Evolutionary conservation across 257 asterid species (phyloP).

Genomic region (Leptodermis oblonga): DNA sequence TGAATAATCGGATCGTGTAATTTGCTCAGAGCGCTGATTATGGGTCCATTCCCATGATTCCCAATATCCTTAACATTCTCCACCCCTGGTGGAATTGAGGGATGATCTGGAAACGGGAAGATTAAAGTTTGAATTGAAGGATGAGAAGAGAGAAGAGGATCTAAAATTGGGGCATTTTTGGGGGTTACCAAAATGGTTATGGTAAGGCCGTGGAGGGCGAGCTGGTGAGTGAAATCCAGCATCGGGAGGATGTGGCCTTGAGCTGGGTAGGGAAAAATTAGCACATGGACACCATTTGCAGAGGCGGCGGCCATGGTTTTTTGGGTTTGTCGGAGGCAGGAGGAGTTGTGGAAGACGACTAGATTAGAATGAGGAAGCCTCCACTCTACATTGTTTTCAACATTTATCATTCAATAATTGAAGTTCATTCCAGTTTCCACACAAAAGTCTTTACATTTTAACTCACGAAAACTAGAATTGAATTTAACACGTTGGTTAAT

Average conservation of each 20-base stretch:
- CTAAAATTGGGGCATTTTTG: constrained; percentile 44
- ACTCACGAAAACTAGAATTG: too few species aligned
- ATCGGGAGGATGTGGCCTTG: constrained; percentile 80
- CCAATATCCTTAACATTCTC: constrained; percentile 70
- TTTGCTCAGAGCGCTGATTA: constrained; percentile 41
- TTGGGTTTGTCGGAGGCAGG: neutral
- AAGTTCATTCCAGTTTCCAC: too few species aligned
- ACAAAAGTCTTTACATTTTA: too few species aligned
- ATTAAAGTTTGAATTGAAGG: constrained; percentile 49
- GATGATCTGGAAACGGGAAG: constrained; percentile 60
- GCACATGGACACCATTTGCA: constrained; percentile 39
- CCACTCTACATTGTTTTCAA: too few species aligned
- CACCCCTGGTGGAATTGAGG: constrained; percentile 54
- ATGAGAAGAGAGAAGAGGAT: constrained; percentile 46
- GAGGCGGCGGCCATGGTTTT: constrained; percentile 30
- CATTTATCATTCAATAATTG: too few species aligned
- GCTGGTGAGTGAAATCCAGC: constrained; percentile 60
- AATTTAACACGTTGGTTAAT: too few species aligned
- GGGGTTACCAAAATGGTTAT: constrained; percentile 64
- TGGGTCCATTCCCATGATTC: constrained; percentile 44
- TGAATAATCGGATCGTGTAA: constrained; percentile 42
- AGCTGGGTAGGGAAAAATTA: constrained; percentile 77
- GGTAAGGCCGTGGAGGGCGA: constrained; percentile 41
- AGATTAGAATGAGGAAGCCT: too few species aligned
- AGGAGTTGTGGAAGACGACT: neutral